Evolutionary conservation across 805 yeast species (phyloP).

Genomic region (Monosporozyma servazzii): DNA sequence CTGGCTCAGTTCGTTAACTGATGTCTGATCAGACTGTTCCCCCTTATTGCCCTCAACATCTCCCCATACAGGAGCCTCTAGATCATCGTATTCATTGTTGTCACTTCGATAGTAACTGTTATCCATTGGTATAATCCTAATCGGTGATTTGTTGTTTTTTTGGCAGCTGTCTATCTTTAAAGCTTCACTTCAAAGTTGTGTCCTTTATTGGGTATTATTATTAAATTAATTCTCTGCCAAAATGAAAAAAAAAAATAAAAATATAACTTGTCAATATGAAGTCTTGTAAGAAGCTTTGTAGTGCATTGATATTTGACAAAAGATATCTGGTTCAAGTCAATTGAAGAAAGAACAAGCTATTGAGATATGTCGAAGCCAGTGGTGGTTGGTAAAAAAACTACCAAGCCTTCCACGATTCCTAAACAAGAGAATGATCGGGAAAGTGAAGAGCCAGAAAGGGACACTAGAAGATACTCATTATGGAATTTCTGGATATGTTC

Average conservation of each 20-base stretch:
- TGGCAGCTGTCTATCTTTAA: constrained; percentile 10
- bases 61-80: constrained; percentile 30
- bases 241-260: neutral
- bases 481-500: constrained; percentile 63
- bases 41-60: neutral
- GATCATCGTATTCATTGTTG: constrained; percentile 25
- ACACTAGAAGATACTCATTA: constrained; percentile 35
- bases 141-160: neutral
- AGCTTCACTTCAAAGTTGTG: neutral
- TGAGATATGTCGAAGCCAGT: neutral
- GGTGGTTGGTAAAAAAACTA: neutral
- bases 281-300: neutral
- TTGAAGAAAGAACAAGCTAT: neutral
- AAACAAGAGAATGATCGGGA: neutral
- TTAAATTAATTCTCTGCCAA: neutral
- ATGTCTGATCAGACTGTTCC: neutral
- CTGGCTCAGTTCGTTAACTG: constrained; percentile 11
- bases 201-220: neutral
- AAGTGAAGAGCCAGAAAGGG: neutral
- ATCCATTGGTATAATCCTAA: neutral
- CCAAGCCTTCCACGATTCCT: neutral
- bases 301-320: neutral
- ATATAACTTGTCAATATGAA: neutral
- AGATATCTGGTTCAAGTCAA: neutral
- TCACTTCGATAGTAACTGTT: neutral